A percentile compares a stretch with the other conserved stretches of the same genome.
Evolutionary conservation across 345 rosid species (phyloP).

Genomic region (Salix suchowensis): DNA sequence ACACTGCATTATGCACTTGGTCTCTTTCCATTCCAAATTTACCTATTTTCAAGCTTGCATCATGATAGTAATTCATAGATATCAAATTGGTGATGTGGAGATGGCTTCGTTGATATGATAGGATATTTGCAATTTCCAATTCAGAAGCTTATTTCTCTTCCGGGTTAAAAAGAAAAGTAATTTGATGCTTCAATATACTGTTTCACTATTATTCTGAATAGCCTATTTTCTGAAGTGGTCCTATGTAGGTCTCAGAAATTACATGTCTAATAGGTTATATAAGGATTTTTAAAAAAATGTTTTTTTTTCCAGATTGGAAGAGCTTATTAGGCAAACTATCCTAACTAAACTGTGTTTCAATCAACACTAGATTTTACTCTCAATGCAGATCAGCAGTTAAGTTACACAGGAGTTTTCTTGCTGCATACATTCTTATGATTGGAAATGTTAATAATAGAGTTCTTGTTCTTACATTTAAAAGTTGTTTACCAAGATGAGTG

Average conservation of each 20-base stretch:
- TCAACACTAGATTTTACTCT: background rate
- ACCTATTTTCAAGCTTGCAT: background rate
- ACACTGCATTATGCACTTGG: background rate
- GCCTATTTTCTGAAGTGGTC: background rate
- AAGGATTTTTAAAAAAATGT: background rate
- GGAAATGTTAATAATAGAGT: background rate
- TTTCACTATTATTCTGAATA: background rate
- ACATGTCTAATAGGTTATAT: background rate
- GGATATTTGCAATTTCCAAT: background rate
- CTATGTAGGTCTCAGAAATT: background rate
- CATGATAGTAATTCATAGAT: background rate
- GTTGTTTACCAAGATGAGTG: background rate
- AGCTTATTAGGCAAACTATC: too few relatives aligned
- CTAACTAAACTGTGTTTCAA: too few relatives aligned
- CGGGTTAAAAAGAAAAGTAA: background rate
- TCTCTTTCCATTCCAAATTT: background rate
- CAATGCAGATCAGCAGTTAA: background rate
- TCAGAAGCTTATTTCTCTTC: background rate
- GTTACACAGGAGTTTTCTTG: background rate
- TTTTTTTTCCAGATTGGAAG: background rate
- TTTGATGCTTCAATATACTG: background rate
- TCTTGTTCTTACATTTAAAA: background rate
- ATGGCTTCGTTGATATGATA: background rate
- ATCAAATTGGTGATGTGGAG: background rate
- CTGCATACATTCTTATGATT: background rate